Conservation (phyloP, 2,329 filamentous ascomycete species). For the Sporothrix dimorphospora region DNA sequence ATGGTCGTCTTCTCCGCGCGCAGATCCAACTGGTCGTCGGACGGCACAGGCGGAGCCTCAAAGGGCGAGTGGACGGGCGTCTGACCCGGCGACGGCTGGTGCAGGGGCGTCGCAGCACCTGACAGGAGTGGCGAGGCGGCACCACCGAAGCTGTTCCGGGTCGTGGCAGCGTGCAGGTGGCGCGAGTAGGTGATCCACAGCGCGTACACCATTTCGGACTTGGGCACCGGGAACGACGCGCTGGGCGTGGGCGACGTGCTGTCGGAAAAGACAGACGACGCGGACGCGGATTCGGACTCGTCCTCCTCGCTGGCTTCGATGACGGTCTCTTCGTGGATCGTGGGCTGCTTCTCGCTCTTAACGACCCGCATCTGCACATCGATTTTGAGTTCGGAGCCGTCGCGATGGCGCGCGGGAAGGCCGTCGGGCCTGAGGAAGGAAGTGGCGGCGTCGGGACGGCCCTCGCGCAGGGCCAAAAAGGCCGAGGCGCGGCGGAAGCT, state of each 20-base stretch:
- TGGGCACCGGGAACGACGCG: slow-evolving; percentile 49
- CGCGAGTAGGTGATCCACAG: slow-evolving; percentile 97
- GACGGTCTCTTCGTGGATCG: slow-evolving; percentile 65
- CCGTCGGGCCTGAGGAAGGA: slow-evolving; percentile 85
- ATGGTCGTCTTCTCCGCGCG: slow-evolving; percentile 47
- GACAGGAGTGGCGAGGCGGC: slow-evolving; percentile 66
- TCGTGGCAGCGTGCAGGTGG: slow-evolving; percentile 72
- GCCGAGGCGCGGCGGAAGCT: slow-evolving; percentile 90
- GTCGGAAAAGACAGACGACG: slow-evolving; percentile 17
- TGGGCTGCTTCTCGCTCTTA: slow-evolving; percentile 74
- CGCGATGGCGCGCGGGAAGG: slow-evolving; percentile 81
- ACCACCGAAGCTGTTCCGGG: slow-evolving; percentile 58
- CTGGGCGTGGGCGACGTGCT: slow-evolving; percentile 38
- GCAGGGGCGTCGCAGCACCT: slow-evolving; percentile 70
- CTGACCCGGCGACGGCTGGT: slow-evolving; percentile 78
- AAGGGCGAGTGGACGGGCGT: slow-evolving; percentile 61
- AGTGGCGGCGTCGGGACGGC: slow-evolving; percentile 74
- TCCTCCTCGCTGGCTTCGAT: slow-evolving; percentile 60
- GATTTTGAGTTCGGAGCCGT: slow-evolving; percentile 89
- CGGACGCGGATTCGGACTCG: slow-evolving; percentile 37
- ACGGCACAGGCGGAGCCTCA: slow-evolving; percentile 56
- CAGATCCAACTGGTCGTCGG: slow-evolving; percentile 11
- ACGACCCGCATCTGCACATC: slow-evolving; percentile 97
- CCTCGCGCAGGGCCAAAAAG: slow-evolving; percentile 80
- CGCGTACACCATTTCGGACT: slow-evolving; percentile 85